Evolutionary conservation across 2,329 filamentous ascomycete species (phyloP), one percentile per base, ranked within the genome.

Genomic region (Aspergillus aculeatinus): DNA sequence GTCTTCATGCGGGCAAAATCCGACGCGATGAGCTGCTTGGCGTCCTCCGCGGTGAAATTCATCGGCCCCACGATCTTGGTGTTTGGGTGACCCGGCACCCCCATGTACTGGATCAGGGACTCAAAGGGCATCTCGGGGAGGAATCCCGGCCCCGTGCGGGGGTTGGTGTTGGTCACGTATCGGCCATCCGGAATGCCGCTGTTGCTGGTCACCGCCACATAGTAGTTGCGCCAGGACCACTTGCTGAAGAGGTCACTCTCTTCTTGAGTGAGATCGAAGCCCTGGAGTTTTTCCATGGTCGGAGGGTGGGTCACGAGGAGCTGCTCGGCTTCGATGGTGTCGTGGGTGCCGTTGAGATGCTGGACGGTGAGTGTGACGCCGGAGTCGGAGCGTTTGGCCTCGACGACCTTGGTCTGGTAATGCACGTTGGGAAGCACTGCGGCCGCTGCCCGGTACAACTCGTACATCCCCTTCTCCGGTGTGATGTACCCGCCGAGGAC

Each of bases 191-290:
- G 70, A 5, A 81, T 51, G 1, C 76, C 76, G 3, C 76, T 78
- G 48, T 78, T 76, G 2, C 69, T 70, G 4, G 81, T 50, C 0
- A 81, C 51, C 4, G 63, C 68, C 3, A 71, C 72, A 62, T 77
- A 82, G 69, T 78, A 81, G 1, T 65, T 72, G 0, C 63, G 72
- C 57, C 73, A 72, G n/a, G 54, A 60, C 61, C 79, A 79, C 57
- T 79, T 70, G 2, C 57, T 19, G 60, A 80, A 78, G 10, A 79
- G 64, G 0, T 48, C 23, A 1, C 19, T 53, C 58, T 83, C 81
- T 0, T 63, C 44, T 0, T 51, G 1, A 39, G 65, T 67, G 5
- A 82, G 68, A 57, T 77, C 76, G 60, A 80, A 79, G 0, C 65
- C 66, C 74, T 42, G 4, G 12, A 78, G 63, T 49, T 75, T 76